Conservation (phyloP, 2,329 filamentous ascomycete species). For the Neonectria coccinea region DNA sequence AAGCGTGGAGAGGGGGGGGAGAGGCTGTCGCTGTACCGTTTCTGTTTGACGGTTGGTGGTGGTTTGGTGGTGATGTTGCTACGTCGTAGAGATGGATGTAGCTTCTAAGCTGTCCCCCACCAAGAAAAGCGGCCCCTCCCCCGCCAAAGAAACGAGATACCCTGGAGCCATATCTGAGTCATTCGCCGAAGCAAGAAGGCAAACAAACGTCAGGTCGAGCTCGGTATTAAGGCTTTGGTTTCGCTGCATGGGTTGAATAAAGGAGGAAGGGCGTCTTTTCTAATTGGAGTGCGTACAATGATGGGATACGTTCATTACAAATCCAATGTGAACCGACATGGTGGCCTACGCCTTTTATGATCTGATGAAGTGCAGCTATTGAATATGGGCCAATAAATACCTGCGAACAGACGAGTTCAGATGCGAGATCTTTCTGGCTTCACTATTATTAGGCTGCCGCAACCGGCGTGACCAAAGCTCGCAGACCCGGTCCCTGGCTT, state of each 20-base stretch:
- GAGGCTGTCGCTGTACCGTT: background rate
- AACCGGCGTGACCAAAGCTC: slow-evolving; percentile 16
- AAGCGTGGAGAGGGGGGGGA: background rate
- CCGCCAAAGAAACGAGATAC: slow-evolving; percentile 14
- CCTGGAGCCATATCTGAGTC: slow-evolving; percentile 31
- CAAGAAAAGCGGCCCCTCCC: slow-evolving; percentile 24
- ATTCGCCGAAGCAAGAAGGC: slow-evolving; percentile 16
- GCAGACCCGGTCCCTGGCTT: background rate
- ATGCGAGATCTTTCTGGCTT: slow-evolving; percentile 17
- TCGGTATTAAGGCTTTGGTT: background rate
- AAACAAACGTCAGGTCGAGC: background rate
- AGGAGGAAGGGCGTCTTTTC: background rate
- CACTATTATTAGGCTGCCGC: slow-evolving; percentile 2
- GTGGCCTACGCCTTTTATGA: too few relatives aligned
- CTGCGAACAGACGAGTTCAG: background rate
- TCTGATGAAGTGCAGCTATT: too few relatives aligned
- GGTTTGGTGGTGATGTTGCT: slow-evolving; percentile 6
- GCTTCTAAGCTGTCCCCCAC: slow-evolving; percentile 23
- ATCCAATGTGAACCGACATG: too few relatives aligned
- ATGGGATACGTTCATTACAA: too few relatives aligned
- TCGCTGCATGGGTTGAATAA: background rate
- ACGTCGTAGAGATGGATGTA: slow-evolving; percentile 5
- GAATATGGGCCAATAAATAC: too few relatives aligned
- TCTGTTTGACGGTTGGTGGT: background rate
- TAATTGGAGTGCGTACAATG: background rate